Evolutionary conservation across 176 grass and related monocot genomes (phyloP).

Genomic region (Typha latifolia): DNA sequence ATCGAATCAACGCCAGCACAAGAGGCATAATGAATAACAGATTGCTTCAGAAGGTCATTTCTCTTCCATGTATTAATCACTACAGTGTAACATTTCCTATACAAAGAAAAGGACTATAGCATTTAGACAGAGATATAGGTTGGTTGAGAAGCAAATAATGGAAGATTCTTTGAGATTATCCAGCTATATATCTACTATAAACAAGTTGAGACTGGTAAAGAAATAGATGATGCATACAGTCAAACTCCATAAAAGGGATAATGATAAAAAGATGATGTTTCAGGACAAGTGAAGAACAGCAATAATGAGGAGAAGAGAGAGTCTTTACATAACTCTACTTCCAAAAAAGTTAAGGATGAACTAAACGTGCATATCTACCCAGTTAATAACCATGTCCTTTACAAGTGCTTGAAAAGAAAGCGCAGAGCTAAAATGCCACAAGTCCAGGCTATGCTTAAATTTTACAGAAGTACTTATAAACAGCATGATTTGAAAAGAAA

Average conservation of each 20-base stretch:
- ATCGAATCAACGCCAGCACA: slow-evolving; percentile 59
- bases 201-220: not conserved
- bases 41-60: slow-evolving; percentile 46
- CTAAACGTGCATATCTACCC: no score
- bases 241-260: not conserved
- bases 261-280: not conserved
- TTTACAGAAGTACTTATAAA: no score
- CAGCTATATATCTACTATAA: not conserved
- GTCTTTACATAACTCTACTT: no score
- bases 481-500: no score
- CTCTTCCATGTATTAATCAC: slow-evolving; percentile 90
- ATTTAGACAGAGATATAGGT: not conserved
- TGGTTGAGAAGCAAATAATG: not conserved
- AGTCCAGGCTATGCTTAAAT: no score
- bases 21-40: slow-evolving; percentile 52
- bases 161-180: not conserved
- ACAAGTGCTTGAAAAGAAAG: no score
- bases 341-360: no score
- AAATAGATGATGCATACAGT: not conserved
- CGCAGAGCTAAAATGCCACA: no score
- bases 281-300: not conserved
- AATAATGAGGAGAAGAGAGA: no score
- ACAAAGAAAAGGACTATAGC: not conserved
- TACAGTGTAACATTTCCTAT: slow-evolving; percentile 49
- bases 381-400: no score